A percentile compares a stretch with the other conserved stretches of the same genome.
These are phyloP conservation scores for Sporothrix pseudoabietina DNA, from an alignment of 2,329 filamentous ascomycete species.

Conservation along the genomic window DNA sequence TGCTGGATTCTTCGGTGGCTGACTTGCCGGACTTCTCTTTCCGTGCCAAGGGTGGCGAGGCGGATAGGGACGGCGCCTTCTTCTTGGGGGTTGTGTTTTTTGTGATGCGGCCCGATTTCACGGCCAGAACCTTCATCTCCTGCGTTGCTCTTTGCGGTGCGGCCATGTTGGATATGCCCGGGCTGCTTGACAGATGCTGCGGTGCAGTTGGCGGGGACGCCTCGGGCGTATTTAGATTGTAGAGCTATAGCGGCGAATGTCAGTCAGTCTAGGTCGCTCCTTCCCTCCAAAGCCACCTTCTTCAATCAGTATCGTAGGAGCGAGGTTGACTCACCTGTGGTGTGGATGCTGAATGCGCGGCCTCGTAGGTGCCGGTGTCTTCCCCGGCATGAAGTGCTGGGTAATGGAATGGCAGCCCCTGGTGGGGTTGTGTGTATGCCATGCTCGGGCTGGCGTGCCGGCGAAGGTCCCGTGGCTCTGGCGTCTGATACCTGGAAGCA, in stretches of 20 bases:
- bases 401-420: constrained; percentile 33
- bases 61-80: constrained; percentile 34
- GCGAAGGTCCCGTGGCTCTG: constrained; percentile 40
- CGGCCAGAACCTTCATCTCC: constrained; percentile 43
- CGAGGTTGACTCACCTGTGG: constrained; percentile 25
- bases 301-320: not conserved
- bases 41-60: constrained; percentile 36
- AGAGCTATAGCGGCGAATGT: not conserved
- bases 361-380: constrained; percentile 24
- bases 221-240: constrained; percentile 34
- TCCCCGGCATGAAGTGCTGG: constrained; percentile 26
- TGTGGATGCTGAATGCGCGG: not conserved
- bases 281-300: not conserved
- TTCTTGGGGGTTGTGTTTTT: constrained; percentile 49
- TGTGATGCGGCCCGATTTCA: constrained; percentile 42
- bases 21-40: constrained; percentile 47
- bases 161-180: constrained; percentile 37
- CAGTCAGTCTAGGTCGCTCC: not conserved
- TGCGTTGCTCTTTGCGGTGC: constrained; percentile 35
- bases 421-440: constrained; percentile 38
- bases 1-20: constrained; percentile 41
- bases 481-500: constrained; percentile 45
- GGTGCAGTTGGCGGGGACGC: constrained; percentile 48
- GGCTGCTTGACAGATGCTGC: constrained; percentile 39
- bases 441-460: constrained; percentile 40